These are phyloP conservation scores for Colletotrichum gigasporum DNA, from an alignment of 2,329 filamentous ascomycete genomes.

Conservation along the genomic window DNA sequence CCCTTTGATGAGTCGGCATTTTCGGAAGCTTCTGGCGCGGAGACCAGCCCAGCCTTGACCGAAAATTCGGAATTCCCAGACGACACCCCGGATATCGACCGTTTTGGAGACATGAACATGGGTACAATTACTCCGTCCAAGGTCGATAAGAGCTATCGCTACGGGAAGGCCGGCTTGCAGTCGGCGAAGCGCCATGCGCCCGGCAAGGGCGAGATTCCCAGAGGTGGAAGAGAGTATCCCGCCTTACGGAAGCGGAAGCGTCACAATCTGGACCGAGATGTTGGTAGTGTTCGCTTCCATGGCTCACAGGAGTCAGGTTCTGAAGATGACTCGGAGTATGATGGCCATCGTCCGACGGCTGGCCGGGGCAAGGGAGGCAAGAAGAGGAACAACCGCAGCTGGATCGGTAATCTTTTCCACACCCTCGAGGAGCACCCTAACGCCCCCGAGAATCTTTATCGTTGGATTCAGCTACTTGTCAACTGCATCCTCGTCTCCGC, in stretches of 20 bases:
- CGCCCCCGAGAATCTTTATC: constrained; percentile 66
- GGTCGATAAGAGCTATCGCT: constrained; percentile 56
- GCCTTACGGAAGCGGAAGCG: constrained; percentile 64
- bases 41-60: constrained; percentile 68
- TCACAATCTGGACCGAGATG: constrained; percentile 60
- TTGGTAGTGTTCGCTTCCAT: constrained; percentile 59
- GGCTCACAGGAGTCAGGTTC: constrained; percentile 52
- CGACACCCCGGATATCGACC: constrained; percentile 63
- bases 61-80: constrained; percentile 65
- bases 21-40: constrained; percentile 66
- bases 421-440: constrained; percentile 66
- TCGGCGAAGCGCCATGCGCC: constrained; percentile 54
- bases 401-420: constrained; percentile 56
- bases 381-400: constrained; percentile 36
- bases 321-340: constrained; percentile 61
- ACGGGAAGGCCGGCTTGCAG: constrained; percentile 49
- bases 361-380: constrained; percentile 31
- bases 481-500: constrained; percentile 69
- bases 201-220: constrained; percentile 72
- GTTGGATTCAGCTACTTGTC: constrained; percentile 69
- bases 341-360: constrained; percentile 38
- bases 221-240: constrained; percentile 51
- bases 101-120: constrained; percentile 53
- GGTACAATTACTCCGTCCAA: constrained; percentile 56
- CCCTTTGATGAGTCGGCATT: constrained; percentile 62